Evolutionary conservation across 495 filamentous ascomycete species (phyloP), one percentile per base, ranked within the genome.

Genomic region (Monascus purpureus): DNA sequence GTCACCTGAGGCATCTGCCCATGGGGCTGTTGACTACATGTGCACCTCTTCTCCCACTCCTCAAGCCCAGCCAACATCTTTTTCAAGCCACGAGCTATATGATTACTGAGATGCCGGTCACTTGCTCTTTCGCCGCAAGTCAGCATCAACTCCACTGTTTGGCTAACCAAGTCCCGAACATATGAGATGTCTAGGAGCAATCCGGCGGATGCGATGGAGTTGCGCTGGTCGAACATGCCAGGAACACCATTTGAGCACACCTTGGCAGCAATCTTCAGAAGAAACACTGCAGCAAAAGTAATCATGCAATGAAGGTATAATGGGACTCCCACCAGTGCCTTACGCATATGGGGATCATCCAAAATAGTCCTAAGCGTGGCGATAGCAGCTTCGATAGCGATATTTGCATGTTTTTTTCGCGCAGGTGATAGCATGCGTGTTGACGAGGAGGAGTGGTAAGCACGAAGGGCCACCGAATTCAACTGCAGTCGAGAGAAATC

Each of bases 231-330:
- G n/a, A 42, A 31, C 33, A 38, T 33, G 5, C 43, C 41, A 14
- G 46, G 28, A 23, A 49, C 33, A 27, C 48, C 43, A 33, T 46
- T 47, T 15, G 62, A 58, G 45, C 55, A 62, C 16, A 47, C 39
- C 29, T 67, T 67, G 29, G 49, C 61, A 6, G 58, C 58, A 17
- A 71, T 63, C 34, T 72, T 72, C 18, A 72, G 40, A 2, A 72
- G 41, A 31, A 72, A 72, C 2, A 72, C 67, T 6, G 57, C 60
- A 1, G 68, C 68, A 39, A 69, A 71, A 0, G 67, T 66, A 29
- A 71, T 70, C 67, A 71, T 72, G 37, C 63, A 65, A 47, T 70
- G 63, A 8, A 69, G 53, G 37, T 71, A 72, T 9, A 66, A 42
- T 15, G 67, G 67, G 3, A 69, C 60, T 8, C 67, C 68, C 25